A percentile compares a stretch with the other conserved stretches of the same genome.
phyloP scores from a whole-genome alignment of 2,329 filamentous ascomycete genomes.

The Apiospora sp. region DNA sequence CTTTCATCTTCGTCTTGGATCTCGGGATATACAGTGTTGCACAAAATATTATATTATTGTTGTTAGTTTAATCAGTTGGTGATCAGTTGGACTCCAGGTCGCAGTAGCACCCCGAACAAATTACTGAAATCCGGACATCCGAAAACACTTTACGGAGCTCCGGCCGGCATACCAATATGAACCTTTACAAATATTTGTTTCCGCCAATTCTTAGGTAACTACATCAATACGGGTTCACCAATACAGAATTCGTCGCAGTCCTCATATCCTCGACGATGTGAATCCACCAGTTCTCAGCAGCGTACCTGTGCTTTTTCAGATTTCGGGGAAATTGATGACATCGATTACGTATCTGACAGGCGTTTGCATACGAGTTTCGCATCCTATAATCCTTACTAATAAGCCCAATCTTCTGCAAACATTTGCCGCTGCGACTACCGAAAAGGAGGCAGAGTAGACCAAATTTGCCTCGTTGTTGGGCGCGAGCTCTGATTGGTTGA shows the following conservation, averaged over 20 bases:
- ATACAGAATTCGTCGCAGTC: too few relatives aligned
- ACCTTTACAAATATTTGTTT: not conserved
- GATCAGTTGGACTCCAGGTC: too few relatives aligned
- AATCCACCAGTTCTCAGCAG: not conserved
- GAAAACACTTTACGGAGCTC: constrained; percentile 7
- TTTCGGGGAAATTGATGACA: not conserved
- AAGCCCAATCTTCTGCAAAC: not conserved
- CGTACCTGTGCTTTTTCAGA: too few relatives aligned
- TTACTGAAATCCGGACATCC: not conserved
- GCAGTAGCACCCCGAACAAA: not conserved
- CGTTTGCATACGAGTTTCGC: not conserved
- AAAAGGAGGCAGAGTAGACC: constrained; percentile 4
- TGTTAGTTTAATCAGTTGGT: not conserved
- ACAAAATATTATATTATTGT: not conserved
- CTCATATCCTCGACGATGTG: not conserved
- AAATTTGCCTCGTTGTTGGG: not conserved
- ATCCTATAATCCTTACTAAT: not conserved
- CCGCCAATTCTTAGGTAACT: too few relatives aligned
- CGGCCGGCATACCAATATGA: not conserved
- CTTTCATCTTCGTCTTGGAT: not conserved
- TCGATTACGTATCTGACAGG: not conserved
- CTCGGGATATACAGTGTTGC: not conserved
- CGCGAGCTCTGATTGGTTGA: constrained; percentile 16
- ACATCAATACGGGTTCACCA: fast-evolving
- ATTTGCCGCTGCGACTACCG: not conserved